These are phyloP conservation scores for Coemansia javaensis DNA, from an alignment of 192 early-diverging fungal species.

Conservation along the genomic window DNA sequence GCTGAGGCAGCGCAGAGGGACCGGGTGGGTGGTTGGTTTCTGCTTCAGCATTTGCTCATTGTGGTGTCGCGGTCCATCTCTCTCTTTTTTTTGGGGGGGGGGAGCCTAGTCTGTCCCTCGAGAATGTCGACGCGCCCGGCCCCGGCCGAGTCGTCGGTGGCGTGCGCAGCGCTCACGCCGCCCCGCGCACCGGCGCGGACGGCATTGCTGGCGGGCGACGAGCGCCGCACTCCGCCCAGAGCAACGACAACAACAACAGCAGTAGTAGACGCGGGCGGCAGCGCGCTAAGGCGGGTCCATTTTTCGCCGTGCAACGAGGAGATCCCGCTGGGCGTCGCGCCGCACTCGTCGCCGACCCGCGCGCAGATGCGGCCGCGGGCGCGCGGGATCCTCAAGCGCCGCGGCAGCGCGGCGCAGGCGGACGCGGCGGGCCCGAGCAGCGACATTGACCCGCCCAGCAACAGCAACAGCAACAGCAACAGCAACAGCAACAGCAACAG, in stretches of 20 bases:
- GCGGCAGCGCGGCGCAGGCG: neutral
- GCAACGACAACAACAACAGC: too few species aligned
- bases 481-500: too few species aligned
- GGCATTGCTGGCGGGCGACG: too few species aligned
- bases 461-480: conserved; percentile 3
- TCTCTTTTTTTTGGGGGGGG: neutral
- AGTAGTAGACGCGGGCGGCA: neutral
- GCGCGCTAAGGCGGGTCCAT: conserved; percentile 31
- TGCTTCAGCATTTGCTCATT: too few species aligned
- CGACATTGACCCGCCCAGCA: conserved; percentile 5
- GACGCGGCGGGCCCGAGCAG: conserved; percentile 8
- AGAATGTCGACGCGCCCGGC: neutral
- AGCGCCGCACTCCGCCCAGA: too few species aligned
- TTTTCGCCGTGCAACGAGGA: conserved; percentile 45
- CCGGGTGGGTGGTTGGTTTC: too few species aligned
- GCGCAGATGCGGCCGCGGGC: conserved; percentile 21
- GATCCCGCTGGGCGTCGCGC: conserved; percentile 21
- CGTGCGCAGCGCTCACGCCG: neutral
- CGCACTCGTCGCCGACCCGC: conserved; percentile 41
- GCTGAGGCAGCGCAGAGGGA: too few species aligned
- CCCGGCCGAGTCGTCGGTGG: neutral
- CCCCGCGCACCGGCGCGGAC: too few species aligned
- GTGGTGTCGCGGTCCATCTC: too few species aligned
- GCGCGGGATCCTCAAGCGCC: conserved; percentile 40
- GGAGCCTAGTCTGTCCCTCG: too few species aligned